Conservation (phyloP, 345 rosid species). For the Balakata baccata region DNA sequence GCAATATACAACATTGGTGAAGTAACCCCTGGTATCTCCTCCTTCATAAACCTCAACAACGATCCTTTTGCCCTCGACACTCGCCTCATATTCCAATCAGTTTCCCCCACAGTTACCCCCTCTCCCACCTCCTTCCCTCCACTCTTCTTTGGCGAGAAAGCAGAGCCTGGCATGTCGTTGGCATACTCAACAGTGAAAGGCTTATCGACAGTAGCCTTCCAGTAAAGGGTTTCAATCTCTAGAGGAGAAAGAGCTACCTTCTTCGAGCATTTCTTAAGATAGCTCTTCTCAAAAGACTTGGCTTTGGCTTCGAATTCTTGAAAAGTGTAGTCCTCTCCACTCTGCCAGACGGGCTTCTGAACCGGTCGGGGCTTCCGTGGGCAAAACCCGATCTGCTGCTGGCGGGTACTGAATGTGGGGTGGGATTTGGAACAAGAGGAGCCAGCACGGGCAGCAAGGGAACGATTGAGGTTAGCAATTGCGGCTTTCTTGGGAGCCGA, state of each 20-base stretch:
- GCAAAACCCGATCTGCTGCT: slow-evolving; percentile 99
- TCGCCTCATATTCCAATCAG: slow-evolving; percentile 94
- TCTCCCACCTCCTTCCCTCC: slow-evolving; percentile 48
- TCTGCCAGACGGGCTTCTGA: slow-evolving; percentile 93
- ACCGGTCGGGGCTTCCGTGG: slow-evolving; percentile 88
- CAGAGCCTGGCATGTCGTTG: slow-evolving; percentile 97
- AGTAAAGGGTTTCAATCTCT: slow-evolving; percentile 83
- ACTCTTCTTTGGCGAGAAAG: slow-evolving; percentile 59
- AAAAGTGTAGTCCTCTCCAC: slow-evolving; percentile 79
- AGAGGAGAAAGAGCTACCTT: slow-evolving; percentile 60
- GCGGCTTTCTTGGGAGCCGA: slow-evolving; percentile 65
- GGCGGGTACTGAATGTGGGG: slow-evolving; percentile 95
- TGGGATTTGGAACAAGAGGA: slow-evolving; percentile 34
- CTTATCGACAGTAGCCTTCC: slow-evolving; percentile 92
- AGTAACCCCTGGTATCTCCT: slow-evolving; percentile 97
- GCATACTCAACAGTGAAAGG: slow-evolving; percentile 96
- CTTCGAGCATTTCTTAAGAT: slow-evolving; percentile 57
- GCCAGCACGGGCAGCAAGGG: slow-evolving; percentile 62
- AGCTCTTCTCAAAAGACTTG: slow-evolving; percentile 61
- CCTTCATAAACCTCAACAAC: slow-evolving; percentile 90
- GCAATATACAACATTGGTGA: slow-evolving; percentile 97
- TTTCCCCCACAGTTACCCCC: slow-evolving; percentile 68
- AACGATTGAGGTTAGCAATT: slow-evolving; percentile 67
- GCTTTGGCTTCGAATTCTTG: slow-evolving; percentile 90
- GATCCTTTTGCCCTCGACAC: slow-evolving; percentile 91